These are phyloP conservation scores for Sequoia sempervirens DNA, from an alignment of 75 land plant species.

Conservation along the genomic window DNA sequence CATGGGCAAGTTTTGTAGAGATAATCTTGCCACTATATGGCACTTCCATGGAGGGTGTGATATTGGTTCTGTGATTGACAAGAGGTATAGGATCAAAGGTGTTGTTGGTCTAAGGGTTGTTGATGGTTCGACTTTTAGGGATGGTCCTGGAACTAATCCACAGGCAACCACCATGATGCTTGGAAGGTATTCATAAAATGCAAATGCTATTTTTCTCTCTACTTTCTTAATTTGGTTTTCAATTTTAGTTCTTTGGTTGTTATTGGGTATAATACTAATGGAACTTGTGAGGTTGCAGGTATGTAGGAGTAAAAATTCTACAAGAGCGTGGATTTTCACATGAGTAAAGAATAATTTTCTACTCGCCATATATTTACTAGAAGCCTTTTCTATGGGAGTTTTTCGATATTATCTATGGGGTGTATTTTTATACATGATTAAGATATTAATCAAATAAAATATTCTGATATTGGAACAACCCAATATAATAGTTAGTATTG, in stretches of 20 bases:
- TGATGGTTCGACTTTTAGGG: constrained; percentile 58
- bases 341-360: too few species aligned
- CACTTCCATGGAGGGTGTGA: constrained; percentile 83
- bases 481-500: too few species aligned
- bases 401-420: too few species aligned
- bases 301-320: neutral
- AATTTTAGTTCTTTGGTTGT: neutral
- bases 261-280: neutral
- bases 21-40: constrained; percentile 63
- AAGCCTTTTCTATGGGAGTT: too few species aligned
- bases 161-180: constrained; percentile 90
- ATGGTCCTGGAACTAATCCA: constrained; percentile 79
- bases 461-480: too few species aligned
- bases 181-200: constrained; percentile 41
- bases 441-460: too few species aligned
- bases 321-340: neutral
- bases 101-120: constrained; percentile 55
- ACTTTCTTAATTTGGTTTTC: neutral
- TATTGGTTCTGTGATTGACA: constrained; percentile 56
- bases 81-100: constrained; percentile 38
- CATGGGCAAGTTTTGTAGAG: constrained; percentile 52
- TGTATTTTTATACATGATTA: too few species aligned
- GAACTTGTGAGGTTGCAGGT: neutral
- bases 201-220: neutral
- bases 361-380: too few species aligned